A percentile compares a stretch with the other conserved stretches of the same genome.
phyloP scores from a whole-genome alignment of 495 filamentous ascomycete genomes.

The Astrothelium macrocarpum region DNA sequence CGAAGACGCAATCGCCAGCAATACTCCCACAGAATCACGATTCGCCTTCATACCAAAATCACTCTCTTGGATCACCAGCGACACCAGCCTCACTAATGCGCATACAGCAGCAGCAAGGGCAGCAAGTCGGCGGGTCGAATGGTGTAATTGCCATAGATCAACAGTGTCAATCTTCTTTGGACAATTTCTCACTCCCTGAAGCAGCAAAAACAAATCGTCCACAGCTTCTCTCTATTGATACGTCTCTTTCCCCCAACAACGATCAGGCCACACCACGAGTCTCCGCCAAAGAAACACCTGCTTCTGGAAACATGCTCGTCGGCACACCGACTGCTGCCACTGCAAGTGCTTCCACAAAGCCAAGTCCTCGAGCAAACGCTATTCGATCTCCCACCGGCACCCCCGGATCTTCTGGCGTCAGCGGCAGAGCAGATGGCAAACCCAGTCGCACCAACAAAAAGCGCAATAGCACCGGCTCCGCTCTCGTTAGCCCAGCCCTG shows the following conservation, averaged over 20 bases:
- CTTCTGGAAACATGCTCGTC: conserved; percentile 22
- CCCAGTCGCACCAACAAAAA: conserved; percentile 46
- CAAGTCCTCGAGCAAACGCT: conserved; percentile 20
- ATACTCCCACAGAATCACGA: conserved; percentile 26
- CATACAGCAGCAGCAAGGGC: conserved; percentile 8
- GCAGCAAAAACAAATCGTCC: conserved; percentile 20
- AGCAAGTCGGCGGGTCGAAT: conserved; percentile 11
- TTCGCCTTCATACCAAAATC: background rate
- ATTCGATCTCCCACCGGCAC: conserved; percentile 17
- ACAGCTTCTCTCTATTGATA: conserved; percentile 17
- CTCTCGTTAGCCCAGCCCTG: conserved; percentile 71
- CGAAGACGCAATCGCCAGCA: conserved; percentile 45
- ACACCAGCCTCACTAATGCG: conserved; percentile 33
- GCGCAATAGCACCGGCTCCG: conserved; percentile 63
- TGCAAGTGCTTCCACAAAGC: conserved; percentile 15
- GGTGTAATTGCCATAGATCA: too few species aligned
- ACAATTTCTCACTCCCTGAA: conserved; percentile 34
- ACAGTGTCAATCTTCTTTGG: conserved; percentile 12
- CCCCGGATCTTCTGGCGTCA: background rate
- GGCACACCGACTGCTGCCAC: conserved; percentile 12
- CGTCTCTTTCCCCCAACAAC: conserved; percentile 6
- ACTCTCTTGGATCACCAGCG: conserved; percentile 14
- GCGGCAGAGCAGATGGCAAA: conserved; percentile 23
- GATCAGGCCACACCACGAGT: conserved; percentile 25
- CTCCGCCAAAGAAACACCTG: conserved; percentile 27